Evolutionary conservation across 2,329 filamentous ascomycete species (phyloP), one percentile per base, ranked within the genome.

Genomic region (Cladosporium sp.): DNA sequence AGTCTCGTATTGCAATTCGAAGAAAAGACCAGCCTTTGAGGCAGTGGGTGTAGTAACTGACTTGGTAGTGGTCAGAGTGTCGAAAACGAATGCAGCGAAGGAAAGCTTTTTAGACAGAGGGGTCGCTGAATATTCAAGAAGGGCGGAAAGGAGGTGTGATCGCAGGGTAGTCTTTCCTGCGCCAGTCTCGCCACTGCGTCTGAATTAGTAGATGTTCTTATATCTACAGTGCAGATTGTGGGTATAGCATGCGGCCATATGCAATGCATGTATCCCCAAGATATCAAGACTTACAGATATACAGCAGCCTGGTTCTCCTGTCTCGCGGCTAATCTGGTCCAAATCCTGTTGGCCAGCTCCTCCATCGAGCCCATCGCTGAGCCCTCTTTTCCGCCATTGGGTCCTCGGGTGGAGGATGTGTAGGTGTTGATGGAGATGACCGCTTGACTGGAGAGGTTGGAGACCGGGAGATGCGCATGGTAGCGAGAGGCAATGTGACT

Each of bases 1-100:
- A 1, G 88, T 95, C 67, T 98, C 92, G 67, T 98, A 98, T 69
- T 98, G 93, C 36, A 98, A 78, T 69, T 98, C 93, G 67, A 93
- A 93, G 66, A 95, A 95, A 13, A 98, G 78, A 55, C 93, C 93
- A 9, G 93, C 86, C 69, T 97, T 97, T 43, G 92, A 97, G 22
- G 93, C 93, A 2, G 89, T 95, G 1, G 91, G 91, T 0, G 92
- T 97, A 1, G 92, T 97, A 29, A 91, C 84, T 1, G 92, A 95
- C 73, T 98, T 98, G 20, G 93, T 98, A 1, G 93, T 97, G 4
- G 93, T 98, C 53, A 98, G 79, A 2, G 89, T 87, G 66, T 98
- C 93, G 67, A 98, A 98, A 53, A 97, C 82, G 67, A 96, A 98
- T 38, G 92, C 86, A 18, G 92, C 92, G 43, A 94, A 85, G 2